Evolutionary conservation across 2,329 filamentous ascomycete genomes (phyloP).

Genomic region (Ceratocystis huliohia): DNA sequence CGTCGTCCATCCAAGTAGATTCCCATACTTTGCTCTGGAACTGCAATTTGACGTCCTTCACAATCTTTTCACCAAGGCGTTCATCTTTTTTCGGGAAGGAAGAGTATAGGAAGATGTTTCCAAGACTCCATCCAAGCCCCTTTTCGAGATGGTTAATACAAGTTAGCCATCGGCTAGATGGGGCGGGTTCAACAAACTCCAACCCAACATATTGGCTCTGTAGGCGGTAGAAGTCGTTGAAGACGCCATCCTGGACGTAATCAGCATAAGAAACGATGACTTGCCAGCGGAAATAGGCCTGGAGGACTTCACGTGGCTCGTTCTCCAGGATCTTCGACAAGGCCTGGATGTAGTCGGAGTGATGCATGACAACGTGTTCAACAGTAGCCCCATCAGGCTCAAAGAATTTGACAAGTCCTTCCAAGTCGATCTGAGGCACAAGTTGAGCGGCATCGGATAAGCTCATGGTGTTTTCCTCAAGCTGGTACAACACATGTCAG

Average conservation of each 20-base stretch:
- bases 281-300: constrained; percentile 53
- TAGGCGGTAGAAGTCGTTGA: constrained; percentile 48
- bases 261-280: constrained; percentile 40
- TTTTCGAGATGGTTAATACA: constrained; percentile 47
- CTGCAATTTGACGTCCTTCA: constrained; percentile 54
- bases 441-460: constrained; percentile 43
- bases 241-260: constrained; percentile 44
- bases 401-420: constrained; percentile 39
- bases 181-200: constrained; percentile 44
- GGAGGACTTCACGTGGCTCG: constrained; percentile 42
- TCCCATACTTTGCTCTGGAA: constrained; percentile 48
- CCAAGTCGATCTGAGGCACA: constrained; percentile 43
- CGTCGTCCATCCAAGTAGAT: constrained; percentile 52
- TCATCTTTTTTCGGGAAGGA: constrained; percentile 49
- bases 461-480: constrained; percentile 41
- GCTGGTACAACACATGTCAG: neutral
- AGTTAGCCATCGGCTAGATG: constrained; percentile 51
- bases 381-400: constrained; percentile 26
- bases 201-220: constrained; percentile 47
- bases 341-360: constrained; percentile 47
- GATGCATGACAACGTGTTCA: constrained; percentile 44
- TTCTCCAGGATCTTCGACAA: constrained; percentile 43
- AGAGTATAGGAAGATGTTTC: constrained; percentile 57
- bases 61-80: constrained; percentile 49
- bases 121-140: constrained; percentile 53